Evolutionary conservation across 75 land plant genomes (phyloP).

Genomic region (Picea glauca): DNA sequence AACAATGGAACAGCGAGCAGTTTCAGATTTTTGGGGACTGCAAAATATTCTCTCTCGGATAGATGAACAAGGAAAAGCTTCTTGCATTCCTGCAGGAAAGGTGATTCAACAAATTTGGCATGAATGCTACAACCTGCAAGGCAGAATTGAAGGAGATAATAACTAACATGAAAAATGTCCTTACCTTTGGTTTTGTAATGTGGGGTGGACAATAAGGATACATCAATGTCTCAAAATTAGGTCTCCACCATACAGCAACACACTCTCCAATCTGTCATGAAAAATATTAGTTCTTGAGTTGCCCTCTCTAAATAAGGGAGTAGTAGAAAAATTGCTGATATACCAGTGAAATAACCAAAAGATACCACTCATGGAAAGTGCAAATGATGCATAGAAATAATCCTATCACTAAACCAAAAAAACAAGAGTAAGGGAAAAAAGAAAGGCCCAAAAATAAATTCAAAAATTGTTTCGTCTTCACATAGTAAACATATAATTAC

Average conservation of each 20-base stretch:
- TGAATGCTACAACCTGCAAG: neutral
- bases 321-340: no score
- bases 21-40: conserved; percentile 97
- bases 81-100: conserved; percentile 83
- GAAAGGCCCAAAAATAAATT: no score
- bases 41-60: conserved; percentile 92
- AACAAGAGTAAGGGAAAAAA: no score
- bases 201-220: conserved; percentile 98
- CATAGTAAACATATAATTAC: no score
- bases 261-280: conserved; percentile 89
- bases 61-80: conserved; percentile 91
- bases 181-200: conserved; percentile 96
- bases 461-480: no score
- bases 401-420: no score
- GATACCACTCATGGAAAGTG: no score
- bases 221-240: conserved; percentile 96
- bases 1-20: conserved; percentile 95
- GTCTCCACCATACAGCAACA: conserved; percentile 99
- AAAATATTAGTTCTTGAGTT: neutral
- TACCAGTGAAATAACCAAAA: no score
- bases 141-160: neutral
- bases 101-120: neutral
- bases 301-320: no score
- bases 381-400: no score
- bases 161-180: neutral